Evolutionary conservation across 768 basidiomycete genomes (phyloP).

Genomic region (Rubroboletus satanas): DNA sequence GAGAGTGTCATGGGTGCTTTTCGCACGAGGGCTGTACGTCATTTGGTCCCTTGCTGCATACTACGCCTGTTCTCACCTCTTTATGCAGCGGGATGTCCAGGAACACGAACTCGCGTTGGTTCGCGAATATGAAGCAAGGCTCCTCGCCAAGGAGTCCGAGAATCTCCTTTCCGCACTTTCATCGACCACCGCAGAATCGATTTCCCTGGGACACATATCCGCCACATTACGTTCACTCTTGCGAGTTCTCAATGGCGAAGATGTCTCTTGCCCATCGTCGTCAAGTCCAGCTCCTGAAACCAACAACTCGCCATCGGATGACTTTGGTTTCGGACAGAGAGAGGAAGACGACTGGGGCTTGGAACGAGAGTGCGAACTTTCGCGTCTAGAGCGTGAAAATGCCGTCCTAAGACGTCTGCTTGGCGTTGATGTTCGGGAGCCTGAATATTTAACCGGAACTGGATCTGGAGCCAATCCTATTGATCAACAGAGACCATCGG

Average conservation of each 20-base stretch:
- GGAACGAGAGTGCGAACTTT: constrained; percentile 88
- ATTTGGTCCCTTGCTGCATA: background rate
- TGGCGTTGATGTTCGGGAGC: constrained; percentile 39
- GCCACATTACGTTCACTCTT: constrained; percentile 65
- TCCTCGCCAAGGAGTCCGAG: constrained; percentile 73
- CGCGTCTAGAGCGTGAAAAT: constrained; percentile 85
- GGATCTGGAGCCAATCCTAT: background rate
- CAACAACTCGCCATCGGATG: background rate
- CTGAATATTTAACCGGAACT: constrained; percentile 4
- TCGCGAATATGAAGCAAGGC: constrained; percentile 83
- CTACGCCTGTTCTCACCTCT: background rate
- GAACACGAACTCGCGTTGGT: constrained; percentile 87
- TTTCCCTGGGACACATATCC: constrained; percentile 67
- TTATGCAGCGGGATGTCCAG: constrained; percentile 79
- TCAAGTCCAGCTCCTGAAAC: constrained; percentile 3
- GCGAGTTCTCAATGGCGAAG: constrained; percentile 68
- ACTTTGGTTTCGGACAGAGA: constrained; percentile 28
- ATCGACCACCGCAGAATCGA: constrained; percentile 61
- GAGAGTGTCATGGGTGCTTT: constrained; percentile 93
- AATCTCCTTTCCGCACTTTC: constrained; percentile 55
- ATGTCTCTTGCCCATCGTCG: constrained; percentile 22
- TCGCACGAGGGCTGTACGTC: constrained; percentile 82
- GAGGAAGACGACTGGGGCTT: constrained; percentile 71
- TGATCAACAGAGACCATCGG: constrained; percentile 14
- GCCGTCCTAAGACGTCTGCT: constrained; percentile 71